These are phyloP conservation scores for Trametes elegans DNA, from an alignment of 768 basidiomycete species.

Conservation along the genomic window DNA sequence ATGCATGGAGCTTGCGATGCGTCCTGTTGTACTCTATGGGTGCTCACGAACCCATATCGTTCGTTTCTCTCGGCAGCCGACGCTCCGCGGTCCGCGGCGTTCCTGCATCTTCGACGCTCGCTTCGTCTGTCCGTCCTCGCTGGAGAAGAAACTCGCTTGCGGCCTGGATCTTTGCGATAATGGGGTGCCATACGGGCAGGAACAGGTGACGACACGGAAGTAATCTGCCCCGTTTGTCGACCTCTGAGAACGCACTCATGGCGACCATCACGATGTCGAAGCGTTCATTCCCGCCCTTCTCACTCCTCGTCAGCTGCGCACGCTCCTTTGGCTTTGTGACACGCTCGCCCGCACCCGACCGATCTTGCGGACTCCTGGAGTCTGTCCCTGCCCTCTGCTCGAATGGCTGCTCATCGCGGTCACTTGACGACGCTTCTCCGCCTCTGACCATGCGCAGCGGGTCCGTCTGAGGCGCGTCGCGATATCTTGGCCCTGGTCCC, in stretches of 20 bases:
- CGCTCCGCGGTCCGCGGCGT: too few species aligned
- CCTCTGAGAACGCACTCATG: constrained; percentile 8
- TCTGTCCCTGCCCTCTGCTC: not conserved
- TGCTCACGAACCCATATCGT: too few species aligned
- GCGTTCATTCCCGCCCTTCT: not conserved
- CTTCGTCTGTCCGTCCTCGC: too few species aligned
- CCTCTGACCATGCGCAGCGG: constrained; percentile 2
- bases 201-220: constrained; percentile 5
- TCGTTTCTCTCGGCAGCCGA: too few species aligned
- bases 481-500: not conserved
- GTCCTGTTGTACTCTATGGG: too few species aligned
- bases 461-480: not conserved
- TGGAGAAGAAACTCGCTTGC: too few species aligned
- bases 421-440: constrained; percentile 14
- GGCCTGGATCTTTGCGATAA: not conserved
- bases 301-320: not conserved
- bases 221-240: constrained; percentile 9
- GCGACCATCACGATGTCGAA: constrained; percentile 10
- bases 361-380: not conserved
- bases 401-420: not conserved
- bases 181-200: not conserved
- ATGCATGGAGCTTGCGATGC: too few species aligned
- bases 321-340: constrained; percentile 7
- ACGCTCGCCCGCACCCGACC: not conserved
- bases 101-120: too few species aligned